Base-by-base conservation (phyloP, 192 early-diverging fungal genomes). In the Pilobolus umbonatus region DNA sequence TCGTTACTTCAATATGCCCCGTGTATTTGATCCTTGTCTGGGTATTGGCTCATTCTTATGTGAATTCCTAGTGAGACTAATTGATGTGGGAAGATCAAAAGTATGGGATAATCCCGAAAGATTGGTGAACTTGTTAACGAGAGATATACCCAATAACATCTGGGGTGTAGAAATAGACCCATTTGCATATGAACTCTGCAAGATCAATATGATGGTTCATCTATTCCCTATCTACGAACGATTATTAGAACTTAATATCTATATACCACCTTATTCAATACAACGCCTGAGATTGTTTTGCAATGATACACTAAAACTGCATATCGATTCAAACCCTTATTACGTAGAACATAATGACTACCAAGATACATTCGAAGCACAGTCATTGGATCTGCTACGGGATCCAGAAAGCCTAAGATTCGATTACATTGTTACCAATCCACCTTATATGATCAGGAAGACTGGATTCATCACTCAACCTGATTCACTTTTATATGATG, bases 81-180 rank as follows among this genome's bases (percentile, higher is more conserved):
- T 68, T 21, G 29, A 63, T 15, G 59, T 66, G 14, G 62, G 73
- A 28, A 53, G 48, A n/a, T 32, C 17, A 19, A 61, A 26, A 21
- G 55, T 77, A 1, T 83, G 81, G 81, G 60, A 76, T 22, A 42
- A 75, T 49, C 42, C 57, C 2, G 39, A 34, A 0, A 67, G 51
- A 5, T 32, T 73, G 12, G 51, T 51, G 21, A 26, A 54, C 5
- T 46, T 79, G 21, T 59, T 82, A 17, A 34, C 55, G 26, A 68
- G 67, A 31, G 22, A 36, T 11, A 69, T 83, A 7, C 69, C 74
- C 9, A 57, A 70, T 24, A 55, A 68, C 43, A 39, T 80, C 17
- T 80, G 79, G 76, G 81, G 78, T 5, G 69, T 83, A 17, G 81
- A 83, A 54, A 76, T 83, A 14, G 81, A 83, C 43, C 68, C 68